phyloP scores from a whole-genome alignment of 129 eudicot genomes.

The Gnaphalium uliginosum region DNA sequence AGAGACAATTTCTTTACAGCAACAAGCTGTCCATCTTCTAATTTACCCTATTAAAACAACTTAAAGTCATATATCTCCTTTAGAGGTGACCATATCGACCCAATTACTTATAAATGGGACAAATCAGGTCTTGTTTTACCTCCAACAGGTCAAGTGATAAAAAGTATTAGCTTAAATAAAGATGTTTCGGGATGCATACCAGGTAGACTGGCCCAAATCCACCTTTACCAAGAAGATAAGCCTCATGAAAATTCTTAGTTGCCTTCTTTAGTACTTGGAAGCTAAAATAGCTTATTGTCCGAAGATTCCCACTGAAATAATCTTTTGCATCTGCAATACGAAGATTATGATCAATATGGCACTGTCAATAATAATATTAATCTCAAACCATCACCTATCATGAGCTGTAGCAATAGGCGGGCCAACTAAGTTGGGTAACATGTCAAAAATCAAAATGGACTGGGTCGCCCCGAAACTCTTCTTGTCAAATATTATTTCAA shows the following conservation, averaged over 20 bases:
- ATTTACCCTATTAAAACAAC: constrained; percentile 46
- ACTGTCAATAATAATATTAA: background rate
- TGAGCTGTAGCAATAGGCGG: background rate
- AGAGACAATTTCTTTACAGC: constrained; percentile 72
- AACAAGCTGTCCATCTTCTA: constrained; percentile 53
- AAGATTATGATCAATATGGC: constrained; percentile 5
- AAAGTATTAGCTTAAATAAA: background rate
- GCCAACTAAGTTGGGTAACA: background rate
- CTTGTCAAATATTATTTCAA: background rate
- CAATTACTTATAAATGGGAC: background rate
- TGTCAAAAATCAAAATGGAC: background rate
- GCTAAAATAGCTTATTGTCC: constrained; percentile 53
- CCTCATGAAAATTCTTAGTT: constrained; percentile 37
- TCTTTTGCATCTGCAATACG: constrained; percentile 40
- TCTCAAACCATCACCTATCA: constrained; percentile 2
- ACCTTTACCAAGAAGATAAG: constrained; percentile 54
- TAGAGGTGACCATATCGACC: background rate
- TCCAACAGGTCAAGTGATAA: background rate
- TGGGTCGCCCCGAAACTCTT: background rate
- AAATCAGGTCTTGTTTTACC: background rate
- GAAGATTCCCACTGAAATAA: constrained; percentile 55
- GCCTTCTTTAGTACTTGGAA: constrained; percentile 59
- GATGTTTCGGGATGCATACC: constrained; percentile 27
- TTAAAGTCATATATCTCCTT: constrained; percentile 3
- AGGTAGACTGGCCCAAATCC: constrained; percentile 71